phyloP scores from a whole-genome alignment of 371 early-diverging fungal genomes.

The Mucor sp. region DNA sequence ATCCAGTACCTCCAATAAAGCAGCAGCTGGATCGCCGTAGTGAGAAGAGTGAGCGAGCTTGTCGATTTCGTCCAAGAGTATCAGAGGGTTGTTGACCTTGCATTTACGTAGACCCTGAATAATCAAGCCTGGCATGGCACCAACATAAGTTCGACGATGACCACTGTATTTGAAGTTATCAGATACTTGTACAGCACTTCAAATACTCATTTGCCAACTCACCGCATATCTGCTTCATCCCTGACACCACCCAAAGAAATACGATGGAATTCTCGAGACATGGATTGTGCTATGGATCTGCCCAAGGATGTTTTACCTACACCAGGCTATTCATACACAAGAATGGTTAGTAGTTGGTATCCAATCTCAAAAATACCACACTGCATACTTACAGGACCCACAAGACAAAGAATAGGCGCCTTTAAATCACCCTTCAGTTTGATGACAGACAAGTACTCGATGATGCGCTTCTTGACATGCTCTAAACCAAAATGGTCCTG shows the following conservation, averaged over 20 bases:
- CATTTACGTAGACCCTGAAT: constrained; percentile 74
- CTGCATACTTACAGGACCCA: constrained; percentile 57
- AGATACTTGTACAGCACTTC: neutral
- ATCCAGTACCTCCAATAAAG: constrained; percentile 86
- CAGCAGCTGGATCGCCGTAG: constrained; percentile 84
- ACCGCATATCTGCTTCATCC: constrained; percentile 86
- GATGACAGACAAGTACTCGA: constrained; percentile 84
- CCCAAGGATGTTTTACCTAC: constrained; percentile 89
- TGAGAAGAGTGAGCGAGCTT: constrained; percentile 69
- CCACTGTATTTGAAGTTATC: constrained; percentile 47
- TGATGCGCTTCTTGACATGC: constrained; percentile 81
- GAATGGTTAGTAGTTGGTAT: neutral
- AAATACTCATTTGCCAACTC: neutral
- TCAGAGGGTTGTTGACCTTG: constrained; percentile 81
- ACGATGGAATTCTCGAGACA: constrained; percentile 80
- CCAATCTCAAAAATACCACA: neutral
- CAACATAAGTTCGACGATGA: constrained; percentile 90
- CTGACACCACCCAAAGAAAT: constrained; percentile 87
- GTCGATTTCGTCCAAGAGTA: constrained; percentile 70
- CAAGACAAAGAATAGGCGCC: constrained; percentile 85
- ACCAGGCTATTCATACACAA: constrained; percentile 49
- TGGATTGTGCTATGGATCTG: constrained; percentile 75
- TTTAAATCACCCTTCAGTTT: constrained; percentile 77
- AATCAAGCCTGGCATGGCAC: constrained; percentile 85
- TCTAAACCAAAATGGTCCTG: constrained; percentile 84